A percentile compares a stretch with the other conserved stretches of the same genome.
Conservation (phyloP, 768 basidiomycete genomes). For the Tubosaeta sp. region DNA sequence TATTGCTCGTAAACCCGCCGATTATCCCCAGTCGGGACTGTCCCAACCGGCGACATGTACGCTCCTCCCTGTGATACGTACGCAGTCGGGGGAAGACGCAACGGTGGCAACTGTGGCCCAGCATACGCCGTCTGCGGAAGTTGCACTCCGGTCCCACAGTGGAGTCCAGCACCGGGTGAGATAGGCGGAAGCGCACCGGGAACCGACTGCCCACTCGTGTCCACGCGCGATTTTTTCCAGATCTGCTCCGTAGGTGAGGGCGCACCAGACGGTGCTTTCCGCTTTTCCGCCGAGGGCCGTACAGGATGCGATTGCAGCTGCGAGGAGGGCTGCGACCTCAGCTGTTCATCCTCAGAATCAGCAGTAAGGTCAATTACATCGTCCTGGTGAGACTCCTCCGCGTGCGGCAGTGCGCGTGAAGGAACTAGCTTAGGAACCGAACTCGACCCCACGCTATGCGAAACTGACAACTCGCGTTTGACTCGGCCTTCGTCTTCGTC, state of each 20-base stretch:
- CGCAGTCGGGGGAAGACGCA: conserved; percentile 21
- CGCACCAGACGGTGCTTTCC: conserved; percentile 52
- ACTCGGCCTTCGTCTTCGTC: conserved; percentile 74
- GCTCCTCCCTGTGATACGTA: conserved; percentile 18
- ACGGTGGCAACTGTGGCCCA: conserved; percentile 25
- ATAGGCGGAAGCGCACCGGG: conserved; percentile 20
- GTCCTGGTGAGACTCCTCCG: conserved; percentile 32
- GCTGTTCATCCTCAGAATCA: conserved; percentile 72
- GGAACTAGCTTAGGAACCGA: conserved; percentile 27
- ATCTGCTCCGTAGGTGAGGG: conserved; percentile 58
- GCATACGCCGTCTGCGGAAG: conserved; percentile 16
- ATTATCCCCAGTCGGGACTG: conserved; percentile 14
- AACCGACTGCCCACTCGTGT: conserved; percentile 15
- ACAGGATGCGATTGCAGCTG: conserved; percentile 30
- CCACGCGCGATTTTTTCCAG: conserved; percentile 65
- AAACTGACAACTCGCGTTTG: conserved; percentile 71
- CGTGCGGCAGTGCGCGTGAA: conserved; percentile 9
- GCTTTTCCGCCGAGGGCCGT: conserved; percentile 43
- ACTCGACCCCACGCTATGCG: conserved; percentile 46
- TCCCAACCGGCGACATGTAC: conserved; percentile 21
- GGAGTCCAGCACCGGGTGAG: conserved; percentile 19
- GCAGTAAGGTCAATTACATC: conserved; percentile 83
- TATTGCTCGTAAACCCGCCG: conserved; percentile 25
- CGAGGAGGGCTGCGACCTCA: conserved; percentile 22
- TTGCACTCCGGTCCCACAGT: conserved; percentile 14